Evolutionary conservation across 2,329 filamentous ascomycete species (phyloP).

Genomic region (Fusarium kyushuense): DNA sequence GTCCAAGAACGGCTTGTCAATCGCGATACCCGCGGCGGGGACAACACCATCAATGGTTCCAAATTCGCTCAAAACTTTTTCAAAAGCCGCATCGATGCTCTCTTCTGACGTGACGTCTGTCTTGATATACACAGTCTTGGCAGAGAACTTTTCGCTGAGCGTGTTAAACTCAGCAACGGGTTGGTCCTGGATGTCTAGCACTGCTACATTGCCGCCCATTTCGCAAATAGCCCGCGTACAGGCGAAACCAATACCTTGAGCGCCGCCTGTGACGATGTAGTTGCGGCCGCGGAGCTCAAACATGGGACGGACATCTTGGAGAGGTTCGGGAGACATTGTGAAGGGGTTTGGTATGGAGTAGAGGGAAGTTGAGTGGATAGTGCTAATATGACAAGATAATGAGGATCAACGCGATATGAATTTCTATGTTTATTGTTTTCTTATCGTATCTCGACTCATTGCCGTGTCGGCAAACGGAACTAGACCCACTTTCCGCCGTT

Average conservation of each 20-base stretch:
- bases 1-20: slow-evolving; percentile 59
- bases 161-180: slow-evolving; percentile 49
- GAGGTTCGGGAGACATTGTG: slow-evolving; percentile 20
- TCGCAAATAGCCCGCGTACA: slow-evolving; percentile 54
- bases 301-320: slow-evolving; percentile 34
- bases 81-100: slow-evolving; percentile 47
- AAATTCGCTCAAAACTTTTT: slow-evolving; percentile 42
- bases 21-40: slow-evolving; percentile 55
- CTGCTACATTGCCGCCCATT: slow-evolving; percentile 56
- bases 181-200: slow-evolving; percentile 52
- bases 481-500: slow-evolving; percentile 29
- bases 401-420: background rate
- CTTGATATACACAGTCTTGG: slow-evolving; percentile 49
- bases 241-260: slow-evolving; percentile 56
- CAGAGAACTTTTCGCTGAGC: slow-evolving; percentile 37
- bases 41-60: slow-evolving; percentile 50
- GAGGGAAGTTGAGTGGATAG: no score
- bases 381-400: background rate
- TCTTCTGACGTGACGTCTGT: slow-evolving; percentile 51
- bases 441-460: background rate
- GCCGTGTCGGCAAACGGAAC: slow-evolving; percentile 1
- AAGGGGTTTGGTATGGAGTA: background rate
- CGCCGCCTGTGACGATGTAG: slow-evolving; percentile 56
- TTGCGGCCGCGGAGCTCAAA: slow-evolving; percentile 53
- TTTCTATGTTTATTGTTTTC: background rate